Base-by-base conservation (phyloP, 257 asterid genomes). In the Ehretia macrophylla region DNA sequence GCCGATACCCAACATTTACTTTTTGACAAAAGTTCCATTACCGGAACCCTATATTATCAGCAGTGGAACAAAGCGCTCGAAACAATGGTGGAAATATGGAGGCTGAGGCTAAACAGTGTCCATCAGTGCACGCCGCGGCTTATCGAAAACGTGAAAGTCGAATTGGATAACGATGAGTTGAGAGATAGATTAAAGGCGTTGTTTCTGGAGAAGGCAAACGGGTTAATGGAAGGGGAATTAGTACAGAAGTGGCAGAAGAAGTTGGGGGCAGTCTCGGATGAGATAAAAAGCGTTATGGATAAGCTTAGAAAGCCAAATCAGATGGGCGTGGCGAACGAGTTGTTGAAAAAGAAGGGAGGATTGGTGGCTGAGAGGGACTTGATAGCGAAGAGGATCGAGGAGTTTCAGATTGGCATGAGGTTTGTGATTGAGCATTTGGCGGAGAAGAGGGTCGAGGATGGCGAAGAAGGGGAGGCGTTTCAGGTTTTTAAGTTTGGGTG, bases 1-100 rank as follows among this genome's bases (percentile, higher is more conserved):
- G n/a, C n/a, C n/a, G n/a, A n/a, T n/a, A n/a, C n/a, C n/a, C n/a
- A n/a, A n/a, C n/a, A 40, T 14, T 53, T 19, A 51, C 39, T 73
- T 21, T 60, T 55, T 1, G 27, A 53, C 17, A 46, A 48, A 0
- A 71, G 67, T 32, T n/a, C 0, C 11, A 10, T 74, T 3, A 35
- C 60, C 6, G 91, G 74, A 10, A 17, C 20, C 4, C 73, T 92
- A 3, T 58, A 1, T 56, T 92, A 84, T 35, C 77, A 73, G 77
- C 95, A 86, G 83, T 92, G 97, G 97, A 72, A 59, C 13, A 83
- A 86, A 69, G 79, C 93, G 16, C 74, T 78, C 11, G 89, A 73
- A 17, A 84, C 85, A 0, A 54, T 83, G 53, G 93, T 72, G 62
- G 75, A 73, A 52, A 62, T 88, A 38, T 92, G 99, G 99, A 77